These are phyloP conservation scores for Puccinia horiana DNA, from an alignment of 1,284 basidiomycete genomes.

Conservation along the genomic window DNA sequence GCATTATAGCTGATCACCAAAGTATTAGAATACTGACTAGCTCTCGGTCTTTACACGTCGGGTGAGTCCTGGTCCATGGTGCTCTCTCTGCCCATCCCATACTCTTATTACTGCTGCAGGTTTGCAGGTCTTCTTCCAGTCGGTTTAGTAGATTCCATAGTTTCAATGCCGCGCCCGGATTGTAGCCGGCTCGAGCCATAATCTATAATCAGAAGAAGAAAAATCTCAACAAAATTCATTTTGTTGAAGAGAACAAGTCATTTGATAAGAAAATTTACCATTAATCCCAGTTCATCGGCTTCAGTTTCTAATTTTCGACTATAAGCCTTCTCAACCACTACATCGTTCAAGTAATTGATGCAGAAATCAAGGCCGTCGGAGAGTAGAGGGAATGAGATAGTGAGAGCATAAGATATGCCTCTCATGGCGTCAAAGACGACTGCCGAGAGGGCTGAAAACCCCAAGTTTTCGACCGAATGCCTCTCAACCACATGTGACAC, in stretches of 20 bases:
- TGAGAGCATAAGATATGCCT: constrained; percentile 62
- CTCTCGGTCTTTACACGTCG: constrained; percentile 61
- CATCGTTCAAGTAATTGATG: constrained; percentile 63
- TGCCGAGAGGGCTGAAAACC: constrained; percentile 61
- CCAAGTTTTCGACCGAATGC: constrained; percentile 63
- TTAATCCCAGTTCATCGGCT: constrained; percentile 62
- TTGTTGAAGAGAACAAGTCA: neutral
- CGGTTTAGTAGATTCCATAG: constrained; percentile 63
- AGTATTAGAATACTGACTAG: constrained; percentile 52
- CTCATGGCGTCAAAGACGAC: constrained; percentile 63
- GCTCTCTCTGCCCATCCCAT: constrained; percentile 57
- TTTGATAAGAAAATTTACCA: constrained; percentile 54
- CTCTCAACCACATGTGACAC: constrained; percentile 62
- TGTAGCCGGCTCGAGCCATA: constrained; percentile 62
- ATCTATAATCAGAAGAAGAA: constrained; percentile 53
- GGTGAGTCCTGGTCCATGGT: constrained; percentile 62
- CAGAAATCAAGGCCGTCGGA: constrained; percentile 61
- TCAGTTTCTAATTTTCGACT: constrained; percentile 64
- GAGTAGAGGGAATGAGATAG: constrained; percentile 60
- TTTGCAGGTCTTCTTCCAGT: constrained; percentile 60
- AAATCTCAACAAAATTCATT: constrained; percentile 42
- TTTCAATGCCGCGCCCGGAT: constrained; percentile 61
- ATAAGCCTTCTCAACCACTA: constrained; percentile 62
- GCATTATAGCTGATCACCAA: neutral
- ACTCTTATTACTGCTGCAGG: constrained; percentile 54